Percentiles rank a stretch among this genome's conserved stretches.
Evolutionary conservation across 1,139 yeast genomes (phyloP).

Genomic region (Lodderomyces theae): DNA sequence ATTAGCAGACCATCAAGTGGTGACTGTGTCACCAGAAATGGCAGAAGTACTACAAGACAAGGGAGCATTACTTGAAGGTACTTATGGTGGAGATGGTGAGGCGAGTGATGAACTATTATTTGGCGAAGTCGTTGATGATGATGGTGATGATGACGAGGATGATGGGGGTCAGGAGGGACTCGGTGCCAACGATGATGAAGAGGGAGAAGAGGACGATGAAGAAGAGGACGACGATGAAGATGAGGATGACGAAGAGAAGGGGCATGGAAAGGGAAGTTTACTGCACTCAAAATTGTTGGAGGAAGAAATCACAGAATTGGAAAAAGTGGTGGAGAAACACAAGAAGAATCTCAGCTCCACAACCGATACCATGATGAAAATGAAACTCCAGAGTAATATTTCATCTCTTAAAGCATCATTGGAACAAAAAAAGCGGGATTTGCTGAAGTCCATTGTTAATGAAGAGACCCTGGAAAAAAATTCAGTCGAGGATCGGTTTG

Average conservation of each 20-base stretch:
- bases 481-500: neutral
- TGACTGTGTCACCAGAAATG: conserved; percentile 11
- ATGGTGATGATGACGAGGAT: conserved; percentile 10
- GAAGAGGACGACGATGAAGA: conserved; percentile 28
- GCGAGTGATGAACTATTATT: conserved; percentile 10
- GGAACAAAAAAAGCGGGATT: conserved; percentile 75
- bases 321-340: conserved; percentile 74
- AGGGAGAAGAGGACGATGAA: conserved; percentile 30
- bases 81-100: conserved; percentile 14
- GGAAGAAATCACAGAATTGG: conserved; percentile 85
- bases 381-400: conserved; percentile 81
- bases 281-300: conserved; percentile 76
- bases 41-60: conserved; percentile 15
- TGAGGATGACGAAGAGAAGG: conserved; percentile 29
- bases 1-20: conserved; percentile 9
- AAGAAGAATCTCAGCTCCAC: conserved; percentile 72
- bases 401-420: conserved; percentile 77
- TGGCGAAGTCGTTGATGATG: conserved; percentile 18
- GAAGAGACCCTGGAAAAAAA: conserved; percentile 14
- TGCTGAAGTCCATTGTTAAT: conserved; percentile 39
- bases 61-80: conserved; percentile 12
- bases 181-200: conserved; percentile 24
- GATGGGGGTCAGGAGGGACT: conserved; percentile 19
- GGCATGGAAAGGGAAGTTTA: conserved; percentile 32
- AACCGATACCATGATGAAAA: conserved; percentile 82